Evolutionary conservation across 495 filamentous ascomycete species (phyloP), one percentile per base, ranked within the genome.

Genomic region (Penicillium paradoxum): DNA sequence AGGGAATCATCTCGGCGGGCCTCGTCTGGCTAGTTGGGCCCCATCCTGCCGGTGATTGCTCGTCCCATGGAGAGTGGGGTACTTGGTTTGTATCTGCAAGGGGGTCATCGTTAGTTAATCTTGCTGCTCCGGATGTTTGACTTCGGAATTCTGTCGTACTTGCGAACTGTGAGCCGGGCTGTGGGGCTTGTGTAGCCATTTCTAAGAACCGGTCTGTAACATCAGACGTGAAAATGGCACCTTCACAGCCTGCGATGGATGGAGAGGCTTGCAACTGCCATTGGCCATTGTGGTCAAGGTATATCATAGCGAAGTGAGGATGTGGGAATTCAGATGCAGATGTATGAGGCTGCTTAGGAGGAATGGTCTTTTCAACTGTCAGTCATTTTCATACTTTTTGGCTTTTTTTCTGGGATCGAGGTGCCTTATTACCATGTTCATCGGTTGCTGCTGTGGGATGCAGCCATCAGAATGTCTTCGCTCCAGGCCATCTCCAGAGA

Each of bases 241-340:
- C 66, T 27, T 65, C 70, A 39, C 61, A 68, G 11, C 66, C 69
- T 13, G 64, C 60, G 19, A 76, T 64, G 40, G 70, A 73, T 3
- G 64, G 54, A 0, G 73, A 74, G 15, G 61, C 58, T 24, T 70
- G 62, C 0, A 68, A 45, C 33, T 65, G 63, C 30, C 68, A 53
- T 27, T 73, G 57, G 6, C 73, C 72, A 49, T 70, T 65, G 14
- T 67, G 63, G 45, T 76, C 67, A 21, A 73, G 58, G 44, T 68
- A 76, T 39, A 76, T 64, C 49, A 74, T 50, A 24, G 70, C 71
- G 37, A 67, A 76, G 41, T 74, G 73, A 1, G 67, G 59, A 19
- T 71, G 70, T 18, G 66, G 64, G 29, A 68, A 50, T 14, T 62
- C 54, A 7, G n/a, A n/a, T n/a, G n/a, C n/a, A n/a, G n/a, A n/a